A percentile compares a stretch with the other conserved stretches of the same genome.
phyloP scores from a whole-genome alignment of 805 yeast genomes.

The Metschnikowia koreensis region DNA sequence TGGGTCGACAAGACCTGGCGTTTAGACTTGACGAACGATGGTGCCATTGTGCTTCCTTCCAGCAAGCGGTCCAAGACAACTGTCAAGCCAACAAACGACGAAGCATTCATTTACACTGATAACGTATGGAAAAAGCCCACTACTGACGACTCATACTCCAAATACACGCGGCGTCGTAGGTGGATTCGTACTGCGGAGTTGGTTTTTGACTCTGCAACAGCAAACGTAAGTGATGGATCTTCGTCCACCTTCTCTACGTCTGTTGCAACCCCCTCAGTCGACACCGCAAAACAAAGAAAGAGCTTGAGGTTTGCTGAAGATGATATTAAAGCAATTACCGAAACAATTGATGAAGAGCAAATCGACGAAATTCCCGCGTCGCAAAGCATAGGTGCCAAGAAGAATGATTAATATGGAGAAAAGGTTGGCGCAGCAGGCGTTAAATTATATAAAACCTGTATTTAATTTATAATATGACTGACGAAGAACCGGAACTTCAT shows the following conservation, averaged over 20 bases:
- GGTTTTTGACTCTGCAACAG: conserved; percentile 35
- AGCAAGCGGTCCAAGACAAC: conserved; percentile 54
- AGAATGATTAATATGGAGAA: conserved; percentile 2
- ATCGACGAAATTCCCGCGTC: not conserved
- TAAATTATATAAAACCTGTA: conserved; percentile 1
- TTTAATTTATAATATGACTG: conserved; percentile 1
- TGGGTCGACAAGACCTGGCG: conserved; percentile 96
- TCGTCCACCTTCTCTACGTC: conserved; percentile 4
- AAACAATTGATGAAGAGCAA: conserved; percentile 3
- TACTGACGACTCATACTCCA: conserved; percentile 82
- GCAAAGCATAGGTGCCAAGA: conserved; percentile 5
- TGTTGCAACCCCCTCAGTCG: conserved; percentile 4
- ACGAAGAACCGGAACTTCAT: not conserved
- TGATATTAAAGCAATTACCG: not conserved
- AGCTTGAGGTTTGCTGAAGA: conserved; percentile 44
- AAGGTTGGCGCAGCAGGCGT: not conserved
- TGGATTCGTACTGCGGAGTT: conserved; percentile 96
- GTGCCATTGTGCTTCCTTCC: conserved; percentile 69
- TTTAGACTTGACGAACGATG: conserved; percentile 84
- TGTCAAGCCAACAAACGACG: conserved; percentile 74
- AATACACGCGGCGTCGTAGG: conserved; percentile 90
- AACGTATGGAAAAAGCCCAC: conserved; percentile 93
- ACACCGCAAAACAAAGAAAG: conserved; percentile 31
- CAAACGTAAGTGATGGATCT: conserved; percentile 8
- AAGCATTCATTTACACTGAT: conserved; percentile 86